Conservation (phyloP, 2,329 filamentous ascomycete genomes). For the Fusarium sp. region DNA sequence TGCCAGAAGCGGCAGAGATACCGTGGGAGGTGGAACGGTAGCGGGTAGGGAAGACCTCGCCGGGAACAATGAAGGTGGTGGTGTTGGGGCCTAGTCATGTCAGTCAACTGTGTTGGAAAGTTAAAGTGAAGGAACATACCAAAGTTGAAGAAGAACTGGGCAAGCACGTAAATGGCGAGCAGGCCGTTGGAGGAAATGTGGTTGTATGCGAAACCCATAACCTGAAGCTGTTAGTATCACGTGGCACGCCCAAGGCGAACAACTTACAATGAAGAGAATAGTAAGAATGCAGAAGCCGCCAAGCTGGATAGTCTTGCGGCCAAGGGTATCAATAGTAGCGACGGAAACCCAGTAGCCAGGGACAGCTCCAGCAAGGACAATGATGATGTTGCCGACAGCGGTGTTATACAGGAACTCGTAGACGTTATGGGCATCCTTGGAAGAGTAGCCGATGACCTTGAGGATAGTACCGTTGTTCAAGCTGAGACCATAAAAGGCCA, state of each 20-base stretch:
- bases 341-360: constrained; percentile 88
- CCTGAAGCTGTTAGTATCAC: constrained; percentile 9
- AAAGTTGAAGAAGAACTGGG: constrained; percentile 72
- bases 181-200: constrained; percentile 64
- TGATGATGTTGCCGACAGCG: constrained; percentile 81
- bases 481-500: constrained; percentile 75
- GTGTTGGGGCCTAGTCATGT: constrained; percentile 59
- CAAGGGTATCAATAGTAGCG: constrained; percentile 77
- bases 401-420: constrained; percentile 80
- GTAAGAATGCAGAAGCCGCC: constrained; percentile 72
- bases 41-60: constrained; percentile 67
- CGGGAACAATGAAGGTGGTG: constrained; percentile 68
- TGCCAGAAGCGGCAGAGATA: constrained; percentile 66
- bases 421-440: constrained; percentile 60
- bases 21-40: constrained; percentile 69
- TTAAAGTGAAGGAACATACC: constrained; percentile 41
- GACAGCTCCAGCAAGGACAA: constrained; percentile 82
- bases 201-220: constrained; percentile 73
- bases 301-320: constrained; percentile 82
- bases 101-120: not conserved
- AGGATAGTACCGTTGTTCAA: constrained; percentile 83
- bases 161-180: constrained; percentile 66
- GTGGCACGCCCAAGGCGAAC: rapidly evolving
- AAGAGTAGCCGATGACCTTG: constrained; percentile 76
- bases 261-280: constrained; percentile 63